Conservation (phyloP, 345 rosid genomes). For the Conringia planisiliqua region DNA sequence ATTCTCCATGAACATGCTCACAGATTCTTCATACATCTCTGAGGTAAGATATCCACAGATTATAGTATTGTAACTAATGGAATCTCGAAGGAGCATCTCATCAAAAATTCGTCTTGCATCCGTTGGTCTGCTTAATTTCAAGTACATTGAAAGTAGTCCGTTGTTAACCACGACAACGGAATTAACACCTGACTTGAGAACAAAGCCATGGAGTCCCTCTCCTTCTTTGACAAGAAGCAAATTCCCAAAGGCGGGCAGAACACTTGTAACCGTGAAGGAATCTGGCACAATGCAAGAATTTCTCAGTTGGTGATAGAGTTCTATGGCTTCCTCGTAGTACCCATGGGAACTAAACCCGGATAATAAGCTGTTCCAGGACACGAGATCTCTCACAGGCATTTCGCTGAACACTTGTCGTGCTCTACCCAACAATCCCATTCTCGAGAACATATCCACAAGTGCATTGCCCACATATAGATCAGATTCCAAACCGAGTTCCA, state of each 20-base stretch:
- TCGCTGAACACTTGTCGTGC: constrained; percentile 58
- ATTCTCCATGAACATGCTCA: constrained; percentile 40
- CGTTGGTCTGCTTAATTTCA: constrained; percentile 38
- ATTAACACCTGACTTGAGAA: constrained; percentile 45
- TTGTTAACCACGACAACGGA: constrained; percentile 43
- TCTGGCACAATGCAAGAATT: constrained; percentile 42
- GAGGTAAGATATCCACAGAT: constrained; percentile 55
- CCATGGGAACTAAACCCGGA: constrained; percentile 57
- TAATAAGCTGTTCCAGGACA: constrained; percentile 67
- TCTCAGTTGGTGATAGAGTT: constrained; percentile 31
- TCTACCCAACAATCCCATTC: constrained; percentile 41
- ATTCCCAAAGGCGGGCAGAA: constrained; percentile 59
- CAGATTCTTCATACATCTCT: constrained; percentile 45
- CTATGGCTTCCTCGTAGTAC: constrained; percentile 45
- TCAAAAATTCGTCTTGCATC: constrained; percentile 51
- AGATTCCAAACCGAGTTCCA: constrained; percentile 40
- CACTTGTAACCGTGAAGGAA: constrained; percentile 52
- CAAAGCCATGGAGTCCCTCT: constrained; percentile 45
- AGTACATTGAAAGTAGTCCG: constrained; percentile 60
- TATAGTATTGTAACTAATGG: constrained; percentile 57
- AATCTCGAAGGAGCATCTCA: constrained; percentile 49
- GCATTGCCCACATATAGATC: constrained; percentile 65
- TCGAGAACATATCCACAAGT: constrained; percentile 57
- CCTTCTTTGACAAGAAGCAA: constrained; percentile 42
- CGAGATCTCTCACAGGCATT: constrained; percentile 51